Evolutionary conservation across 2,329 filamentous ascomycete genomes (phyloP), one percentile per base, ranked within the genome.

Genomic region (Colletotrichum orbiculare): DNA sequence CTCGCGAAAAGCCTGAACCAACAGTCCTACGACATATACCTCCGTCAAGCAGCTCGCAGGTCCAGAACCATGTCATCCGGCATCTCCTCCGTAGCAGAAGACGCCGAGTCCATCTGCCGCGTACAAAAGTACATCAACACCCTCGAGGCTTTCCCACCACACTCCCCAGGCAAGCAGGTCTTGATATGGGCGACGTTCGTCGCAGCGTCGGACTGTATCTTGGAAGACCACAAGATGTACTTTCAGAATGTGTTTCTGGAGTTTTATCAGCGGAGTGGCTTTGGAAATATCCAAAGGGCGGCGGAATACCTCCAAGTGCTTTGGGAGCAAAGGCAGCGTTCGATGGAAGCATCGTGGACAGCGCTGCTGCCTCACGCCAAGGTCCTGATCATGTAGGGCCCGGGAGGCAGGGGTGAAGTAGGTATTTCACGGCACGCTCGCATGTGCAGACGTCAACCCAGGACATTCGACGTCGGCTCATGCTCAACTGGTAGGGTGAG

Each of bases 141-240:
- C 0, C 59, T 74, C 2, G 55, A 70, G 6, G 47, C 67, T 1
- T 60, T 74, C 3, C 72, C 72, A 0, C 53, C 50, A 0, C 64
- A 59, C 0, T 72, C 73, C 0, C 71, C 72, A 0, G 69, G 71
- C 0, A 68, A 68, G 0, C 70, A 72, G 3, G 73, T 74, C 33
- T 50, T 74, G 2, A 54, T 74, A 1, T 74, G 73, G 73, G 71
- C 71, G 0, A 72, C 71, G 0, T 74, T 74, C 25, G 68, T 74
- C 0, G 73, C 72, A 0, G 73, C 73, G 0, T 74, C 73, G 0
- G 71, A 71, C 13, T 71, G 71, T 0, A 61, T 70, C 1, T 55
- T 73, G 3, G 68, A 70, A 0, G 72, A 74, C 34, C 73, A 74
- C 39, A 73, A 70, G 17, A 6, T 12, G 0, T 74, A 70, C 34